Evolutionary conservation across 2,329 filamentous ascomycete genomes (phyloP).

Genomic region (Exophiala spinifera): DNA sequence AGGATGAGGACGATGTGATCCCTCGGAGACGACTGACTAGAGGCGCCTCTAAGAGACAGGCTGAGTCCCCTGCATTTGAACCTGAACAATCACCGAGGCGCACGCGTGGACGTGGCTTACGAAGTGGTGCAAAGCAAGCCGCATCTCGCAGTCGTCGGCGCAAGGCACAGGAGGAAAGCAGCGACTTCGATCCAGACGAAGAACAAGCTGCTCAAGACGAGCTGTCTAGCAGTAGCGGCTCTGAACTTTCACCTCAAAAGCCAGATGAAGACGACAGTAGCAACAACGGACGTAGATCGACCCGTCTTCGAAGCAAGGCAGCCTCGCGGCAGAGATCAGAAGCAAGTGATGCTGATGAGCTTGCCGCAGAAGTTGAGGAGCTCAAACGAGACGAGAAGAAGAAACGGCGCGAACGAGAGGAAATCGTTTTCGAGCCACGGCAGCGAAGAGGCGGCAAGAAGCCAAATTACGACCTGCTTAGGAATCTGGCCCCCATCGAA

Average conservation of each 20-base stretch:
- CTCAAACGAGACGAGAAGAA: slow-evolving; percentile 48
- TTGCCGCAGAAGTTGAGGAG: slow-evolving; percentile 58
- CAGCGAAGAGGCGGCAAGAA: slow-evolving; percentile 25
- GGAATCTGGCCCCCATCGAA: slow-evolving; percentile 58
- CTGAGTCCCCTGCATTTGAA: slow-evolving; percentile 35
- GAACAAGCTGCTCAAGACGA: slow-evolving; percentile 58
- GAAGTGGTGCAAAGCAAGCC: slow-evolving; percentile 35
- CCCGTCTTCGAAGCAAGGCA: slow-evolving; percentile 48
- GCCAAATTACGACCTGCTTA: slow-evolving; percentile 28
- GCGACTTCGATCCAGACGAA: slow-evolving; percentile 61
- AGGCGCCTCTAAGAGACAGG: slow-evolving; percentile 32
- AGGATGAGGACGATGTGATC: slow-evolving; percentile 56
- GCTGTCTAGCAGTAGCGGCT: slow-evolving; percentile 50
- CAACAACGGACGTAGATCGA: slow-evolving; percentile 48
- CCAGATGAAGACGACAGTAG: slow-evolving; percentile 47
- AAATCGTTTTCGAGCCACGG: slow-evolving; percentile 33
- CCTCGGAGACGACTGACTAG: slow-evolving; percentile 43
- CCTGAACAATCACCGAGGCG: slow-evolving; percentile 27
- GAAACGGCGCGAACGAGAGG: slow-evolving; percentile 31
- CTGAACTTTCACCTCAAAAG: slow-evolving; percentile 44
- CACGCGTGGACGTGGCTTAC: slow-evolving; percentile 35
- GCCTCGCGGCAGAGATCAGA: slow-evolving; percentile 48
- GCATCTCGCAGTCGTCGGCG: slow-evolving; percentile 43
- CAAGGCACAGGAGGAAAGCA: slow-evolving; percentile 54
- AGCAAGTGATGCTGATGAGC: slow-evolving; percentile 51